Conservation (phyloP, 495 filamentous ascomycete genomes). For the Aspergillus ostianus region DNA sequence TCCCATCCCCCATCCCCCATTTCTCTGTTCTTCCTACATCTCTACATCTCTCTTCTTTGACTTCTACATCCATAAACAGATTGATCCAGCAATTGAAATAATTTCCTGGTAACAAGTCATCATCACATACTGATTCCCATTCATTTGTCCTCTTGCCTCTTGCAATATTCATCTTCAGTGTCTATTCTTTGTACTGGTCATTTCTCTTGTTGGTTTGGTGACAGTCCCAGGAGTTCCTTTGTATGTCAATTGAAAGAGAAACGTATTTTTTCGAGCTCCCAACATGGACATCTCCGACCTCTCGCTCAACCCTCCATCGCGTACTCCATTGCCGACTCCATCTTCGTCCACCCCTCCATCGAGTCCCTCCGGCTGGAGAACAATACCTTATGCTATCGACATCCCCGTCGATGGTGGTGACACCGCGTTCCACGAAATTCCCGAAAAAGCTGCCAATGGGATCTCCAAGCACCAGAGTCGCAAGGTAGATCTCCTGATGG, state of each 20-base stretch:
- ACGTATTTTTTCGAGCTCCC: no score
- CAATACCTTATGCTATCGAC: not conserved
- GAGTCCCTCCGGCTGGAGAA: not conserved
- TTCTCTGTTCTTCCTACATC: not conserved
- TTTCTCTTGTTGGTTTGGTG: no score
- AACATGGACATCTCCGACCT: constrained; percentile 3
- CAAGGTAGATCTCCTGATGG: constrained; percentile 15
- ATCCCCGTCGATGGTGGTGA: constrained; percentile 12
- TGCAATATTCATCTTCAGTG: no score
- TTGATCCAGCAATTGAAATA: no score
- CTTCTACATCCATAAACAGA: not conserved
- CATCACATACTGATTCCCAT: no score
- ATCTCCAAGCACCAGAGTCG: constrained; percentile 14
- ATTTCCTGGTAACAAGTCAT: no score
- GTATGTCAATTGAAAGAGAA: no score
- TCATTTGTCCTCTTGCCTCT: no score
- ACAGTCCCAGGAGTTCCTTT: no score
- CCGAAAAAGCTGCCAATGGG: constrained; percentile 14
- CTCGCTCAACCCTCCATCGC: not conserved
- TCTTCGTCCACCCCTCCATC: not conserved
- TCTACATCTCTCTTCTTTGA: not conserved
- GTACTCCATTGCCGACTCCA: no score
- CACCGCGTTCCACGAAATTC: constrained; percentile 1
- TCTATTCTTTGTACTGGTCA: no score
- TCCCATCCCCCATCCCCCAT: not conserved